Evolutionary conservation across 2,329 filamentous ascomycete genomes (phyloP).

Genomic region (Hymenoscyphus repandus): DNA sequence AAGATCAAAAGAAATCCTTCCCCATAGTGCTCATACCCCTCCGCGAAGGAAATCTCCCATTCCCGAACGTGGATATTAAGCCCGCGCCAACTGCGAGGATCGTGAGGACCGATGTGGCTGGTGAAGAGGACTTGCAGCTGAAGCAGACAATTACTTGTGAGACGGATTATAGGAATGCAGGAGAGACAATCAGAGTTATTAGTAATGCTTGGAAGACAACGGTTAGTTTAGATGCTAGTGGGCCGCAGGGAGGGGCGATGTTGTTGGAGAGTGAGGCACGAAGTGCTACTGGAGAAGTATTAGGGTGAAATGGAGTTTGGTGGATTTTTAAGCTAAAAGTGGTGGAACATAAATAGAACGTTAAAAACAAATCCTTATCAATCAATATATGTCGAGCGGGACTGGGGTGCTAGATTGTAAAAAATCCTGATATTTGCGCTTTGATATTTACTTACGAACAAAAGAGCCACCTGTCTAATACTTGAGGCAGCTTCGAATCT

Average conservation of each 20-base stretch:
- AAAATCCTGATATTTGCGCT: too few species aligned
- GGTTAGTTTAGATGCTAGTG: constrained; percentile 64
- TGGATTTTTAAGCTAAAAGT: neutral
- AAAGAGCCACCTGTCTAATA: too few species aligned
- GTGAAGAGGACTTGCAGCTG: constrained; percentile 17
- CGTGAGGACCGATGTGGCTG: constrained; percentile 13
- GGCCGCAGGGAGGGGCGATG: constrained; percentile 59
- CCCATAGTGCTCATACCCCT: constrained; percentile 75
- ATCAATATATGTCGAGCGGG: too few species aligned
- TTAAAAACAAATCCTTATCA: too few species aligned
- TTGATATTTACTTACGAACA: too few species aligned
- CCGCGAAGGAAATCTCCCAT: constrained; percentile 68
- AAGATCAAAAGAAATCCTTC: constrained; percentile 43
- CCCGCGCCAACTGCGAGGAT: constrained; percentile 41
- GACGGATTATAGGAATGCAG: constrained; percentile 73
- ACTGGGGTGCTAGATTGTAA: too few species aligned
- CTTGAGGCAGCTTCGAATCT: too few species aligned
- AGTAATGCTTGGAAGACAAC: constrained; percentile 68
- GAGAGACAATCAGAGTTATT: constrained; percentile 71
- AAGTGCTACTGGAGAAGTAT: neutral
- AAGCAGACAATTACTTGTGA: constrained; percentile 53
- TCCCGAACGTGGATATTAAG: constrained; percentile 75
- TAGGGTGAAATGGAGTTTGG: neutral
- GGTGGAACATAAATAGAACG: too few species aligned
- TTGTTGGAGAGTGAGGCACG: constrained; percentile 56